phyloP scores from a whole-genome alignment of 2,329 filamentous ascomycete species.

The Calycina marina region DNA sequence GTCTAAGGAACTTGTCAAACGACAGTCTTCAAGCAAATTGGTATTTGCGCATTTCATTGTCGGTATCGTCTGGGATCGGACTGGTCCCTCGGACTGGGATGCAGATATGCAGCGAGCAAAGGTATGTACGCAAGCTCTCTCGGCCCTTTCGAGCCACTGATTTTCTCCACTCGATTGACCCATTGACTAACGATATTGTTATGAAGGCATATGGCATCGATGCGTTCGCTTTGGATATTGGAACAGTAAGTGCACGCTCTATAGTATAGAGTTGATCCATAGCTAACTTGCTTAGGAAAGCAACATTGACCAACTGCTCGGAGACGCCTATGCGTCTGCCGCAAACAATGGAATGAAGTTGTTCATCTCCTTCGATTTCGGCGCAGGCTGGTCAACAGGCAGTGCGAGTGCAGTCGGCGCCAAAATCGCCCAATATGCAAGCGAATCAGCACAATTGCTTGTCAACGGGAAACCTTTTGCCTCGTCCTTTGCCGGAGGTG shows the following conservation, averaged over 20 bases:
- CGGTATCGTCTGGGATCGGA: slow-evolving; percentile 1
- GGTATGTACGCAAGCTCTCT: too few species aligned
- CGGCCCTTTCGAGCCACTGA: too few species aligned
- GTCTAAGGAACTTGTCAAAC: background rate
- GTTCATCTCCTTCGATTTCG: slow-evolving; percentile 23
- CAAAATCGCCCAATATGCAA: slow-evolving; percentile 18
- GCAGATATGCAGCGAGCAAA: slow-evolving; percentile 1
- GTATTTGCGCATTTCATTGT: slow-evolving; percentile 1
- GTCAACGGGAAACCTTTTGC: slow-evolving; percentile 24
- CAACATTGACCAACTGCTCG: slow-evolving; percentile 20
- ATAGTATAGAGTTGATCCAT: too few species aligned
- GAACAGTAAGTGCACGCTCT: too few species aligned
- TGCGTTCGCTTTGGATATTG: slow-evolving; percentile 24
- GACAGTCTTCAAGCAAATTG: background rate
- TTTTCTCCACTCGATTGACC: too few species aligned
- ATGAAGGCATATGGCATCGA: slow-evolving; percentile 8
- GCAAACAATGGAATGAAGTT: slow-evolving; percentile 19
- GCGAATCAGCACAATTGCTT: slow-evolving; percentile 23
- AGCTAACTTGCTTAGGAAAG: too few species aligned
- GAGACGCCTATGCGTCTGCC: slow-evolving; percentile 18
- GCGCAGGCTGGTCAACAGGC: slow-evolving; percentile 8
- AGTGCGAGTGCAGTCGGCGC: slow-evolving; percentile 13
- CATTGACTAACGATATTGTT: too few species aligned
- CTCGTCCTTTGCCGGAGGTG: slow-evolving; percentile 37
- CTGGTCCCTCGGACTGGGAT: background rate